A percentile compares a stretch with the other conserved stretches of the same genome.
Evolutionary conservation across 306 rosid species (phyloP).

Genomic region (Vigna unguiculata): DNA sequence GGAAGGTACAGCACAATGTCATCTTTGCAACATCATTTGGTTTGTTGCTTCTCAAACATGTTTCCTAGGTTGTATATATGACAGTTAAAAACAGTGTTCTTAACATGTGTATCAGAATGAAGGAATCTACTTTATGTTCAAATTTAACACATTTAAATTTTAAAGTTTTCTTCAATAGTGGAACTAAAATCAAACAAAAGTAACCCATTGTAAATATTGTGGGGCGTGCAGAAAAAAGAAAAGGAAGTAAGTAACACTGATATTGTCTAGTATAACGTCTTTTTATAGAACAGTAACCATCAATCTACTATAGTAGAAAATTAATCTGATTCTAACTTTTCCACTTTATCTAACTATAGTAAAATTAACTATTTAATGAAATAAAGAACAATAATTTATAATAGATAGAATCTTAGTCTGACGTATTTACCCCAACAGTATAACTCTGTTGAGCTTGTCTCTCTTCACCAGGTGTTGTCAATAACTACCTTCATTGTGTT

Average conservation of each 20-base stretch:
- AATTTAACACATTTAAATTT: too few species aligned
- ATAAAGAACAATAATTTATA: neutral
- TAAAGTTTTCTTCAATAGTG: neutral
- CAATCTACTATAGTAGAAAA: neutral
- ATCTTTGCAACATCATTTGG: neutral
- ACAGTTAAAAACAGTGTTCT: neutral
- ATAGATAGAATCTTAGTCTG: neutral
- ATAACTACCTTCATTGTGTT: constrained; percentile 15
- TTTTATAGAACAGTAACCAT: too few species aligned
- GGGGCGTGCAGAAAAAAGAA: neutral
- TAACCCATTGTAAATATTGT: neutral
- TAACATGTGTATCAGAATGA: neutral
- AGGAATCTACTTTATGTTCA: too few species aligned
- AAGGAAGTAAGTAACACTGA: neutral
- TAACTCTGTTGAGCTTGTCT: neutral
- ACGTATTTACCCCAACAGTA: neutral
- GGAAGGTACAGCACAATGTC: neutral
- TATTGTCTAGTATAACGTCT: neutral
- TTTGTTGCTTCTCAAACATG: neutral
- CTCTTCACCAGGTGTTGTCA: neutral
- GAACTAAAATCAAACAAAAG: neutral
- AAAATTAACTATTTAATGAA: neutral
- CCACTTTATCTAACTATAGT: neutral
- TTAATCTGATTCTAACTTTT: too few species aligned
- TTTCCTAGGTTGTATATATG: neutral